Evolutionary conservation across 805 yeast species (phyloP).

Genomic region (Danielozyma ontarioensis): DNA sequence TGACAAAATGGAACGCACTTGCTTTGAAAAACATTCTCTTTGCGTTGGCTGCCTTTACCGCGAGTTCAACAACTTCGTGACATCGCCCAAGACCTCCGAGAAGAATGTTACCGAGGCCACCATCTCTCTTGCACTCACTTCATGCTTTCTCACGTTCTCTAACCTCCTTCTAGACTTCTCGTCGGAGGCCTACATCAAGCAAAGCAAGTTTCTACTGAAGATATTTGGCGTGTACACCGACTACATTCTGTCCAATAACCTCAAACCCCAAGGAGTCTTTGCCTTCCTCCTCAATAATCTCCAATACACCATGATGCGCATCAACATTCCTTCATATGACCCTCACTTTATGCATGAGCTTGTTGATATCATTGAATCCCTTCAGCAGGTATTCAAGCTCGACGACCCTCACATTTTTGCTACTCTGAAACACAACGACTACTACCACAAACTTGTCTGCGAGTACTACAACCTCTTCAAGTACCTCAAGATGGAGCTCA

Average conservation of each 20-base stretch:
- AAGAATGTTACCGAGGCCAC: neutral
- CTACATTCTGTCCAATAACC: neutral
- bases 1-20: slow-evolving; percentile 4
- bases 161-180: slow-evolving; percentile 7
- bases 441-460: slow-evolving; percentile 2
- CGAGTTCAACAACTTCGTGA: neutral
- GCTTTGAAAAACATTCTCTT: slow-evolving; percentile 8
- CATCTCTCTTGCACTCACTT: slow-evolving; percentile 1
- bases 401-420: neutral
- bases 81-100: neutral
- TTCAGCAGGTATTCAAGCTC: neutral
- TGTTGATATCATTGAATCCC: neutral
- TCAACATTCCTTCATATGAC: slow-evolving; percentile 8
- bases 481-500: slow-evolving; percentile 11
- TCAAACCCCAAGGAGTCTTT: slow-evolving; percentile 1
- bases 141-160: slow-evolving; percentile 3
- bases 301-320: slow-evolving; percentile 9
- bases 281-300: slow-evolving; percentile 5
- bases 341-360: slow-evolving; percentile 5
- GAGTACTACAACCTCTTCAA: slow-evolving; percentile 11
- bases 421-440: neutral
- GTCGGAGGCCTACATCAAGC: slow-evolving; percentile 8
- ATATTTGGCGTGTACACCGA: slow-evolving; percentile 4
- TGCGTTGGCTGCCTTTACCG: neutral
- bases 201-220: slow-evolving; percentile 3